These are phyloP conservation scores for Kokia cookei DNA, from an alignment of 441 rosid species.

Conservation along the genomic window DNA sequence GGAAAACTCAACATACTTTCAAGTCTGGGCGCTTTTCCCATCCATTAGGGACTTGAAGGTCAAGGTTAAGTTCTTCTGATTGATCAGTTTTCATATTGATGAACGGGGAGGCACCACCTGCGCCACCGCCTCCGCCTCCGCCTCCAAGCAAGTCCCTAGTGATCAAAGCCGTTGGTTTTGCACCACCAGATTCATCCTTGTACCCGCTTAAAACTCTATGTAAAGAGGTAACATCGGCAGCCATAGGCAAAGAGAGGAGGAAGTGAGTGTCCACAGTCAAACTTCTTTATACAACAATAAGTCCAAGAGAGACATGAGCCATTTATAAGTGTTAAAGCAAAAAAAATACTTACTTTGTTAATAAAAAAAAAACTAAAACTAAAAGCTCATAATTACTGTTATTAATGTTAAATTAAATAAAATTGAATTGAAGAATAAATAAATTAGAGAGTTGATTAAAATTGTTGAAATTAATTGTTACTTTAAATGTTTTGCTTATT, in stretches of 20 bases:
- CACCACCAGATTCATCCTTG: conserved; percentile 29
- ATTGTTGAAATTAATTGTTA: conserved; percentile 11
- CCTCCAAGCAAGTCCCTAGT: conserved; percentile 70
- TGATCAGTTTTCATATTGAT: conserved; percentile 10
- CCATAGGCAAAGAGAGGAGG: conserved; percentile 28
- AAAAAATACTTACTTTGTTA: conserved; percentile 13
- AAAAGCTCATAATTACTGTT: background rate
- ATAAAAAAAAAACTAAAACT: background rate
- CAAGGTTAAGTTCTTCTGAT: conserved; percentile 74
- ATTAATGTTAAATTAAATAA: background rate
- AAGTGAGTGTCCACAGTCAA: background rate
- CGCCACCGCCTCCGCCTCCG: conserved; percentile 12
- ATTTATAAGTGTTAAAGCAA: background rate
- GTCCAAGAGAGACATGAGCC: background rate
- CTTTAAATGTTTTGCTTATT: conserved; percentile 25
- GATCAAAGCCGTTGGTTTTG: conserved; percentile 32
- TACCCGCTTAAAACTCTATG: conserved; percentile 32
- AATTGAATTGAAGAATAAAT: background rate
- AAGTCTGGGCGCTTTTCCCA: conserved; percentile 90
- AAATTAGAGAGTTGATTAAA: background rate
- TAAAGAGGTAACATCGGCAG: conserved; percentile 66
- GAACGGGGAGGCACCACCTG: conserved; percentile 5
- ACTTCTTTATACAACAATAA: background rate
- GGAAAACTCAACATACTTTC: conserved; percentile 37
- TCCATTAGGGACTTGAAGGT: conserved; percentile 72